These are phyloP conservation scores for Teratosphaeria nubilosa DNA, from an alignment of 2,329 filamentous ascomycete species.

Conservation along the genomic window DNA sequence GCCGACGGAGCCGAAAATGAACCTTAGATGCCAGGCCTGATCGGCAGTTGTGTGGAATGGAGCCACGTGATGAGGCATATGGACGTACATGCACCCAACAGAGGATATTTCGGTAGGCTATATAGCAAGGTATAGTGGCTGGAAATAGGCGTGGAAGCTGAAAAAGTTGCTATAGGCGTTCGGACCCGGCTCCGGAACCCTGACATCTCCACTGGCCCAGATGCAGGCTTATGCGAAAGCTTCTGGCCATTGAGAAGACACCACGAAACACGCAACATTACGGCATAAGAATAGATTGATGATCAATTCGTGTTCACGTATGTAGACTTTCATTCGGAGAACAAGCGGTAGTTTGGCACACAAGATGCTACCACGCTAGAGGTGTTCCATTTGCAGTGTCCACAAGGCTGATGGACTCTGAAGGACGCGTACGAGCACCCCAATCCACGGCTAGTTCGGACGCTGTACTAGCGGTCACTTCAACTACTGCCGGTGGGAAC, in stretches of 20 bases:
- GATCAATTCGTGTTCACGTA: background rate
- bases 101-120: too few relatives aligned
- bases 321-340: too few relatives aligned
- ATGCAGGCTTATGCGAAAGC: background rate
- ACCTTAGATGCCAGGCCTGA: background rate
- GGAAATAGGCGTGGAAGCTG: too few relatives aligned
- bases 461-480: too few relatives aligned
- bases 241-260: background rate
- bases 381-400: too few relatives aligned
- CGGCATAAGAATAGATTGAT: background rate
- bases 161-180: background rate
- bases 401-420: too few relatives aligned
- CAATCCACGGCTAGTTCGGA: background rate
- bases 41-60: background rate
- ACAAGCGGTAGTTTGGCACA: too few relatives aligned
- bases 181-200: background rate
- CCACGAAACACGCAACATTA: background rate
- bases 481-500: too few relatives aligned
- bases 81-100: too few relatives aligned
- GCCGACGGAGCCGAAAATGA: background rate
- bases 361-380: too few relatives aligned
- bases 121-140: background rate
- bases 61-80: background rate
- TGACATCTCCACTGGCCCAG: too few relatives aligned
- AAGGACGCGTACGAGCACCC: too few relatives aligned